phyloP scores from a whole-genome alignment of 192 early-diverging fungal species.

The Podila epicladia region DNA sequence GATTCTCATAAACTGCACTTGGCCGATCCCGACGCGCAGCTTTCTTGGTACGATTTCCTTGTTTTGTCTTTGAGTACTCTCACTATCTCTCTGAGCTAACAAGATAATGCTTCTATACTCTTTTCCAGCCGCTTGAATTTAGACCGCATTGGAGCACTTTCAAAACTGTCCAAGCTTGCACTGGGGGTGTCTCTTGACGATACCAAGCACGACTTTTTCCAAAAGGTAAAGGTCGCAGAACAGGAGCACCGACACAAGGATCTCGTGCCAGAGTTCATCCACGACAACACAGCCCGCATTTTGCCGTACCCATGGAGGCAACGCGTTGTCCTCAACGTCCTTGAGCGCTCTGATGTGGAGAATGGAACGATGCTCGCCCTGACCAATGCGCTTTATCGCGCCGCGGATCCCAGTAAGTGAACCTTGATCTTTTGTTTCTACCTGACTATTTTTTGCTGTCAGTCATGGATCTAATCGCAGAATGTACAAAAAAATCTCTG shows the following conservation, averaged over 20 bases:
- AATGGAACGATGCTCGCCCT: constrained; percentile 11
- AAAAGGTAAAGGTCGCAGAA: constrained; percentile 8
- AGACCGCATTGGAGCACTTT: constrained; percentile 12
- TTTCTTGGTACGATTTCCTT: constrained; percentile 10
- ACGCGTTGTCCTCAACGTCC: constrained; percentile 6
- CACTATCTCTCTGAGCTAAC: not conserved
- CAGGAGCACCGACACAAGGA: not conserved
- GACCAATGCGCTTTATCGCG: constrained; percentile 27
- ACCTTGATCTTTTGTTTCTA: not conserved
- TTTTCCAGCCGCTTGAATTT: constrained; percentile 17
- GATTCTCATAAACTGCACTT: constrained; percentile 2
- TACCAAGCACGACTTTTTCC: constrained; percentile 16
- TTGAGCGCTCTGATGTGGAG: constrained; percentile 8
- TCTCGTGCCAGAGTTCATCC: constrained; percentile 15
- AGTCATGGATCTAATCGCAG: no score
- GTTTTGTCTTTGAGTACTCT: not conserved
- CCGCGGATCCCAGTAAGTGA: constrained; percentile 23
- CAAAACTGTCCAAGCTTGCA: constrained; percentile 28
- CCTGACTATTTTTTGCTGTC: not conserved
- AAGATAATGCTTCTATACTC: not conserved
- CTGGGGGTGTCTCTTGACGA: constrained; percentile 12
- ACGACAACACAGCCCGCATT: constrained; percentile 14
- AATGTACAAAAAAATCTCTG: no score
- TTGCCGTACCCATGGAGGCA: constrained; percentile 32
- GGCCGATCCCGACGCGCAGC: not conserved